These are phyloP conservation scores for Aegilops umbellulata DNA, from an alignment of 176 grass and related monocot species.

Conservation along the genomic window DNA sequence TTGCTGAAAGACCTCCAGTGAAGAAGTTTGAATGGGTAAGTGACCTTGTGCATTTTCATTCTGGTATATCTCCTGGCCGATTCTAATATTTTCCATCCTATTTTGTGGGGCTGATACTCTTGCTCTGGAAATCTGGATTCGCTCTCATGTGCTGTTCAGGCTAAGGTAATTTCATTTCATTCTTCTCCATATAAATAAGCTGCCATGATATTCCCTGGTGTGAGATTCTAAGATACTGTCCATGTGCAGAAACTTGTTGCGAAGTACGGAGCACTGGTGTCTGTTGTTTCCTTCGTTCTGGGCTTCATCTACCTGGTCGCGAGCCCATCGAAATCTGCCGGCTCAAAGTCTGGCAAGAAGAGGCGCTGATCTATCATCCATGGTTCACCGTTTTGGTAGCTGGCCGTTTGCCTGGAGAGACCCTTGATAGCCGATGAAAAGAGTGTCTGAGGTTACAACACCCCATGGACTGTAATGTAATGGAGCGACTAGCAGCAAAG, in stretches of 20 bases:
- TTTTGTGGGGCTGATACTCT: constrained; percentile 6
- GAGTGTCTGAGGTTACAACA: neutral
- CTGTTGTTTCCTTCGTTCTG: constrained; percentile 61
- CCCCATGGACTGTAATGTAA: constrained; percentile 6
- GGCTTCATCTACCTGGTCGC: constrained; percentile 71
- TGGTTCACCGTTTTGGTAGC: neutral
- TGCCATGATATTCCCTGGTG: neutral
- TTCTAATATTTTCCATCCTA: constrained; percentile 28
- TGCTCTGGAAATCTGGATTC: neutral
- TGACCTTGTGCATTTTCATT: neutral
- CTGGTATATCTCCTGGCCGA: neutral
- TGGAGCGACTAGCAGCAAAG: constrained; percentile 17
- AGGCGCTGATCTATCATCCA: constrained; percentile 50
- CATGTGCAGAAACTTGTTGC: constrained; percentile 57
- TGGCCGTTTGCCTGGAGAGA: neutral
- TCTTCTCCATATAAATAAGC: neutral
- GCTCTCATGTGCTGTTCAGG: constrained; percentile 40
- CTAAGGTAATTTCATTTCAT: constrained; percentile 55
- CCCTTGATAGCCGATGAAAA: neutral
- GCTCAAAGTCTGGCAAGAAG: constrained; percentile 74
- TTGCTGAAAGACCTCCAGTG: constrained; percentile 70
- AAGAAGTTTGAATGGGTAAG: constrained; percentile 98
- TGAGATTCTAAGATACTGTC: neutral
- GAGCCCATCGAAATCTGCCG: constrained; percentile 63
- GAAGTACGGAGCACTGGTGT: constrained; percentile 75